These are phyloP conservation scores for Diaporthe vexans DNA, from an alignment of 2,329 filamentous ascomycete species.

Conservation along the genomic window DNA sequence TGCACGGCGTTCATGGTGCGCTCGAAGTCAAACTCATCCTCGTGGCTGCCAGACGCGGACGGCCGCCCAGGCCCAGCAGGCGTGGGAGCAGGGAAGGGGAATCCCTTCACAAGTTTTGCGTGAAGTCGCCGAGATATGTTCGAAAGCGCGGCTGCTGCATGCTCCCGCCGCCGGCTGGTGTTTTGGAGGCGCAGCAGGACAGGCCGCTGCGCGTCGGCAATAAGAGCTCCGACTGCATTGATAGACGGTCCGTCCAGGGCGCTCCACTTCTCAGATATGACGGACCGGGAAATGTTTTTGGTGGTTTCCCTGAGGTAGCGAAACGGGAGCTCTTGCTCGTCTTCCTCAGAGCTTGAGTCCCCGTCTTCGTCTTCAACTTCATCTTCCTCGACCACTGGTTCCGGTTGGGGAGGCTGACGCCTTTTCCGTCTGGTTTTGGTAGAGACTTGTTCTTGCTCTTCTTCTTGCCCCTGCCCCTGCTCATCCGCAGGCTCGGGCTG, in stretches of 20 bases:
- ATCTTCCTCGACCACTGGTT: conserved; percentile 18
- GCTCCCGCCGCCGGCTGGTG: conserved; percentile 62
- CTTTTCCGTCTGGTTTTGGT: conserved; percentile 2
- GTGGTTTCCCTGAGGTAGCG: conserved; percentile 65
- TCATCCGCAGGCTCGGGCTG: conserved; percentile 36
- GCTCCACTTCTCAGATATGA: conserved; percentile 78
- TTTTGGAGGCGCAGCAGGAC: conserved; percentile 70
- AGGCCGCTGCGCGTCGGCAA: conserved; percentile 72
- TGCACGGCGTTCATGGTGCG: conserved; percentile 72
- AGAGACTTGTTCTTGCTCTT: conserved; percentile 24
- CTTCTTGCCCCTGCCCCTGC: conserved; percentile 38
- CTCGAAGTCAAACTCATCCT: conserved; percentile 76
- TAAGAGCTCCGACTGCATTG: conserved; percentile 66
- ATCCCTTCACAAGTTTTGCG: conserved; percentile 69
- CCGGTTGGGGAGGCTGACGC: background rate
- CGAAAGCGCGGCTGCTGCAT: conserved; percentile 69
- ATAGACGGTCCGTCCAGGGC: conserved; percentile 69
- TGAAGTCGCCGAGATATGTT: conserved; percentile 68
- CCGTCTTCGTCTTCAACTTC: background rate
- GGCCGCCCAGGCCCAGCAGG: conserved; percentile 35
- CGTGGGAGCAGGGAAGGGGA: conserved; percentile 75
- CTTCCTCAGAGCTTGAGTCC: conserved; percentile 25
- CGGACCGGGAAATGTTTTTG: conserved; percentile 70
- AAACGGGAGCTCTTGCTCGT: conserved; percentile 54
- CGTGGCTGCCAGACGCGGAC: conserved; percentile 60